A percentile compares a stretch with the other conserved stretches of the same genome.
Conservation (phyloP, 108 stramenopile species). For the Chaetoceros tenuissimus region DNA sequence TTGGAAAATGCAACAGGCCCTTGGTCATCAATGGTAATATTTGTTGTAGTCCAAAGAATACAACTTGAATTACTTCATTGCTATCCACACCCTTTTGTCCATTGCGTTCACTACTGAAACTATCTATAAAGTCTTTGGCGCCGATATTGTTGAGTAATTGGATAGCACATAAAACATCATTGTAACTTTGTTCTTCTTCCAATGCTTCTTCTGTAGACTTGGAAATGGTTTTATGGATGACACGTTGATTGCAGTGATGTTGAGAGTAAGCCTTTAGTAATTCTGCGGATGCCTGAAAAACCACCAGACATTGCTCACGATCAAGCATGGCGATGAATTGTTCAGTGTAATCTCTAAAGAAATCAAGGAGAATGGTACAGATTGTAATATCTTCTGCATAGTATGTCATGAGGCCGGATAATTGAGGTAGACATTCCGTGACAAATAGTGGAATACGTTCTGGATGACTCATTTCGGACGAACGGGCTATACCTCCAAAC, state of each 20-base stretch:
- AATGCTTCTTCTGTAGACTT: constrained; percentile 21
- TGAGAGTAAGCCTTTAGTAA: constrained; percentile 62
- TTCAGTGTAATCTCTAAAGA: constrained; percentile 78
- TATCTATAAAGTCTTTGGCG: constrained; percentile 80
- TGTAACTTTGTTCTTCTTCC: constrained; percentile 80
- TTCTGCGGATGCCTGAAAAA: constrained; percentile 63
- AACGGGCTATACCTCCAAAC: constrained; percentile 61
- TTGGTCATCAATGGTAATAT: constrained; percentile 79
- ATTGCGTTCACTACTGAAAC: constrained; percentile 18
- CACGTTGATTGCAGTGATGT: constrained; percentile 47
- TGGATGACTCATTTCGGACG: constrained; percentile 63
- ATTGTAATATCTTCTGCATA: constrained; percentile 72
- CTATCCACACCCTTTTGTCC: constrained; percentile 46
- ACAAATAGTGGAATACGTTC: constrained; percentile 72
- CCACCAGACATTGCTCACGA: constrained; percentile 42
- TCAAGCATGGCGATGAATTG: constrained; percentile 65
- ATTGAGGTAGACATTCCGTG: constrained; percentile 52
- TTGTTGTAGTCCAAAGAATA: constrained; percentile 83
- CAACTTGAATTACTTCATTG: constrained; percentile 68
- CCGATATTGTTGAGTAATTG: constrained; percentile 75
- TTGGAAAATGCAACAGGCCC: constrained; percentile 74
- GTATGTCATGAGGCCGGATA: constrained; percentile 68
- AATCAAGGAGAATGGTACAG: constrained; percentile 51
- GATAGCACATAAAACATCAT: constrained; percentile 73
- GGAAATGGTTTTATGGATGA: constrained; percentile 18